These are phyloP conservation scores for Xerocomus cyaneibrunnescens DNA, from an alignment of 1,284 basidiomycete species.

Conservation along the genomic window DNA sequence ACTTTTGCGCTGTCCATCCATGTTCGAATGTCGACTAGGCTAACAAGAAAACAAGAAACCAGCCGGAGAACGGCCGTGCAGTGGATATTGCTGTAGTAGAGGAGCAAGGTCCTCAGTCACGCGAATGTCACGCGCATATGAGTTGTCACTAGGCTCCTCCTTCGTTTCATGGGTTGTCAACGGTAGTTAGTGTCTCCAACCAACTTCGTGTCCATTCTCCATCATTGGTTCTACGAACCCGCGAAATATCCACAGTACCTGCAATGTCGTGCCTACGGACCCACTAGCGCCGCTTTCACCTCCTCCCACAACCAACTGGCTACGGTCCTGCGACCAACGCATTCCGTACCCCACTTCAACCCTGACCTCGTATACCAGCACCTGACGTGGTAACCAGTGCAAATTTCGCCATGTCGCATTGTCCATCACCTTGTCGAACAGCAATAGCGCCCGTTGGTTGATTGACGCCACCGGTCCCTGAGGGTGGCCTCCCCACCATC, in stretches of 20 bases:
- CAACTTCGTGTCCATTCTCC: conserved; percentile 57
- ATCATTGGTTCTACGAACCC: conserved; percentile 66
- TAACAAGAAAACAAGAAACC: background rate
- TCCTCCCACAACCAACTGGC: conserved; percentile 8
- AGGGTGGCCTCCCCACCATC: conserved; percentile 55
- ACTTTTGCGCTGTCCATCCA: conserved; percentile 11
- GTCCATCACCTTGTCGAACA: conserved; percentile 53
- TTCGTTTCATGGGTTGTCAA: no score
- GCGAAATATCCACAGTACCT: conserved; percentile 50
- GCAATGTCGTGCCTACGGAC: background rate
- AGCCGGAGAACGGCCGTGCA: background rate
- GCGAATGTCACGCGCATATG: background rate
- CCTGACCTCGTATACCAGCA: conserved; percentile 58
- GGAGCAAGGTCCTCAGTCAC: background rate
- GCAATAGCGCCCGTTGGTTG: conserved; percentile 46
- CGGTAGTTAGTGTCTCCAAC: conserved; percentile 47
- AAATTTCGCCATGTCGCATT: conserved; percentile 55
- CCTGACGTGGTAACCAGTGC: conserved; percentile 58
- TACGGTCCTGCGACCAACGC: conserved; percentile 57
- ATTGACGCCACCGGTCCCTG: conserved; percentile 49
- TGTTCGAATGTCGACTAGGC: conserved; percentile 3
- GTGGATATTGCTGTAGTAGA: background rate
- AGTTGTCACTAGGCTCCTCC: no score
- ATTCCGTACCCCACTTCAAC: conserved; percentile 60
- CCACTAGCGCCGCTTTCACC: no score